These are phyloP conservation scores for Sporisorium scitamineum DNA, from an alignment of 1,284 basidiomycete species.

Conservation along the genomic window DNA sequence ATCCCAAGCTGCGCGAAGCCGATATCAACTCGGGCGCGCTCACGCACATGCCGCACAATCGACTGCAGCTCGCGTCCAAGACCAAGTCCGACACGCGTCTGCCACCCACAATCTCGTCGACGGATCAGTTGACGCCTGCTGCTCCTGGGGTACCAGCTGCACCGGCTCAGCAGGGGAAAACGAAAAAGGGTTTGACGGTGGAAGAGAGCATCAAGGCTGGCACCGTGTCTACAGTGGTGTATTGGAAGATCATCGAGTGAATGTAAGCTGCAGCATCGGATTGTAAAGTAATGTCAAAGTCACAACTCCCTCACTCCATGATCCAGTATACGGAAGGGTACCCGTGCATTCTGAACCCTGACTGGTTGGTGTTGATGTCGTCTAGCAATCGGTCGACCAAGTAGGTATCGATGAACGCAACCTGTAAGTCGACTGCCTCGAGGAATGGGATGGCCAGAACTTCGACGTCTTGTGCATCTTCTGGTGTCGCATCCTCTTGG, in stretches of 20 bases:
- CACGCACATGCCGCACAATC: conserved; percentile 65
- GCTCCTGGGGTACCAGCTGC: not conserved
- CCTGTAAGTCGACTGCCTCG: not conserved
- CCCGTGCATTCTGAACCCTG: not conserved
- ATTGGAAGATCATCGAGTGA: conserved; percentile 54
- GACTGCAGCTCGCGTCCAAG: conserved; percentile 57
- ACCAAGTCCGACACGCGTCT: conserved; percentile 47
- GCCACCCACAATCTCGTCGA: conserved; percentile 20
- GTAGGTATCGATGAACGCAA: not conserved
- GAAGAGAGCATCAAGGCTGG: conserved; percentile 61
- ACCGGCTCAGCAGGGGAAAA: conserved; percentile 16
- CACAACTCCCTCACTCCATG: not conserved
- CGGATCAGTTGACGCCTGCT: conserved; percentile 10
- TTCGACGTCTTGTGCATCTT: not conserved
- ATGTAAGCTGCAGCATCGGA: not conserved
- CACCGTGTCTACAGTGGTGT: conserved; percentile 58
- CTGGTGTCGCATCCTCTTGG: not conserved
- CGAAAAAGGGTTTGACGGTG: conserved; percentile 44
- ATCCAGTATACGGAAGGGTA: not conserved
- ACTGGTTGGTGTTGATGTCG: not conserved
- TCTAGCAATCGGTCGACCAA: not conserved
- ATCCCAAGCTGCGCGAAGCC: conserved; percentile 50
- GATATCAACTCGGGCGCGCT: conserved; percentile 58
- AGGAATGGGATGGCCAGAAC: not conserved
- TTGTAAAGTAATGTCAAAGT: not conserved